These are phyloP conservation scores for Globisporangium cylindrosporum DNA, from an alignment of 352 stramenopile genomes.

Conservation along the genomic window DNA sequence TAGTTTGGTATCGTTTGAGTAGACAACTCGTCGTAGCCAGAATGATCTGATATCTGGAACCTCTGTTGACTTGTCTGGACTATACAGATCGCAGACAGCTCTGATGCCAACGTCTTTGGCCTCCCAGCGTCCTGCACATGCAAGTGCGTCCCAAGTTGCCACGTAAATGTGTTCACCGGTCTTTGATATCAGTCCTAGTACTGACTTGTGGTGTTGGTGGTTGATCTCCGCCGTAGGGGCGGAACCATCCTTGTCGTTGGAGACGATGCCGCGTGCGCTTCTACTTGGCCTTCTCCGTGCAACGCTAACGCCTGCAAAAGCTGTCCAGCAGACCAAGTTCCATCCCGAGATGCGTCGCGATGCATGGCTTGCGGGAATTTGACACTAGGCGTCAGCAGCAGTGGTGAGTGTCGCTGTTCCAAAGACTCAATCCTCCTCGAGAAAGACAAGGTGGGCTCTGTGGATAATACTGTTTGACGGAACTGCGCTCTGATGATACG, in stretches of 20 bases:
- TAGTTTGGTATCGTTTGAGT: neutral
- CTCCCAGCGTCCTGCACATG: conserved; percentile 42
- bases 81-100: conserved; percentile 34
- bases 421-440: conserved; percentile 51
- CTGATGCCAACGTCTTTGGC: conserved; percentile 18
- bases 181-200: neutral
- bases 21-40: neutral
- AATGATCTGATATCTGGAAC: neutral
- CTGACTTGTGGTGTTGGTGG: neutral
- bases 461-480: neutral
- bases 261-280: conserved; percentile 37
- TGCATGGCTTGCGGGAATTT: conserved; percentile 67
- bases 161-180: neutral
- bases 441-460: conserved; percentile 31
- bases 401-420: conserved; percentile 49
- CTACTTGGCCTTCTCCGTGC: conserved; percentile 66
- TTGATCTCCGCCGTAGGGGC: conserved; percentile 11
- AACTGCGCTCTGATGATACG: neutral
- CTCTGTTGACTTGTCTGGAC: neutral
- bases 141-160: conserved; percentile 16
- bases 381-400: conserved; percentile 38
- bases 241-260: conserved; percentile 23
- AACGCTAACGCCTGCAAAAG: conserved; percentile 37
- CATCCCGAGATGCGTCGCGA: conserved; percentile 34
- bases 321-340: conserved; percentile 36